phyloP scores from a whole-genome alignment of 1,284 basidiomycete species.

The Ustilago cynodontis region DNA sequence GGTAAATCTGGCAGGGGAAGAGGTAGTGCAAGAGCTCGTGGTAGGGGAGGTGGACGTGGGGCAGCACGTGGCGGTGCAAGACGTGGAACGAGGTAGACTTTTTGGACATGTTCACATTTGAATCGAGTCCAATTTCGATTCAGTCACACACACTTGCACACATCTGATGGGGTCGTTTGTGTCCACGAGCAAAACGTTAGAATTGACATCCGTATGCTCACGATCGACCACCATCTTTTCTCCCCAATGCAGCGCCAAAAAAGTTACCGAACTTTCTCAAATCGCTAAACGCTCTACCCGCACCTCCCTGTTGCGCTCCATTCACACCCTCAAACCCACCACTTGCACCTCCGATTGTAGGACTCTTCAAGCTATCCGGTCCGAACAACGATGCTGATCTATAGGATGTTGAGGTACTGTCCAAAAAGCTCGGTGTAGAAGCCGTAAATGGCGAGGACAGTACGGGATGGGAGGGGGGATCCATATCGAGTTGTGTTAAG shows the following conservation, averaged over 20 bases:
- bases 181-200: no score
- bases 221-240: conserved; percentile 39
- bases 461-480: conserved; percentile 73
- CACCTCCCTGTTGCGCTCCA: conserved; percentile 25
- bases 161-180: no score
- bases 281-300: conserved; percentile 56
- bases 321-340: conserved; percentile 18
- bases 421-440: conserved; percentile 41
- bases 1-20: conserved; percentile 23
- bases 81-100: conserved; percentile 25
- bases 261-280: conserved; percentile 63
- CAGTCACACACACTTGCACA: not conserved
- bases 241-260: conserved; percentile 59
- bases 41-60: conserved; percentile 12
- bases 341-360: not conserved
- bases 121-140: no score
- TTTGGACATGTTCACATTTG: no score
- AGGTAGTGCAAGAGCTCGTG: conserved; percentile 16
- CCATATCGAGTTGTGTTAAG: conserved; percentile 86
- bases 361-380: conserved; percentile 23
- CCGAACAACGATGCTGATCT: conserved; percentile 32
- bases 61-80: no score
- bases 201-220: not conserved
- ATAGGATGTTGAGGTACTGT: conserved; percentile 21
- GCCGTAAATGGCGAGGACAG: conserved; percentile 43